These are phyloP conservation scores for Leccinum ponderosum DNA, from an alignment of 1,284 basidiomycete species.

Conservation along the genomic window DNA sequence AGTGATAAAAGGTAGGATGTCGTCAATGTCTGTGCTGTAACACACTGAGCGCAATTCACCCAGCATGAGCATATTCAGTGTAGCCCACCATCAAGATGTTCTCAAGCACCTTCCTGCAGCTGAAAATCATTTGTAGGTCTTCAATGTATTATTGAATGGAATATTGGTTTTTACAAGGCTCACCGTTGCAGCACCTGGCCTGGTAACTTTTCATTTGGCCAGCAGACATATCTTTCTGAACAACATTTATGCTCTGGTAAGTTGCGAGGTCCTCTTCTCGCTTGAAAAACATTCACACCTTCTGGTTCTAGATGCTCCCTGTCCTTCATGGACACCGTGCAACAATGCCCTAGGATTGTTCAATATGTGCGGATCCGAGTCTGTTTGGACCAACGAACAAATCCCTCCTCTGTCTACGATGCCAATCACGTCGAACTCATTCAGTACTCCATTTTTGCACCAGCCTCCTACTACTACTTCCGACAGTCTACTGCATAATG, in stretches of 20 bases:
- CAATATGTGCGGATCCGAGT: background rate
- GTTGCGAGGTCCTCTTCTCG: background rate
- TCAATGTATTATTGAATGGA: background rate
- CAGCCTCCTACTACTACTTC: background rate
- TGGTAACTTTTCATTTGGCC: background rate
- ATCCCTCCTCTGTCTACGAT: background rate
- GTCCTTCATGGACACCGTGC: background rate
- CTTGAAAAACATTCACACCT: background rate
- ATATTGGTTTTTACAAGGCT: slow-evolving; percentile 2
- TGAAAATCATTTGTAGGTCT: slow-evolving; percentile 10
- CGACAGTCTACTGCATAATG: background rate
- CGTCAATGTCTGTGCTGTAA: too few species aligned
- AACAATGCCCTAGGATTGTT: slow-evolving; percentile 8
- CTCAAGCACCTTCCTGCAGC: background rate
- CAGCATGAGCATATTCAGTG: background rate
- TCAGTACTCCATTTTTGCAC: background rate
- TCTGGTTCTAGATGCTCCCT: slow-evolving; percentile 1
- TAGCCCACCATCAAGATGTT: background rate
- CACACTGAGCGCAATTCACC: background rate
- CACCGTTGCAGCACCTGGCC: background rate
- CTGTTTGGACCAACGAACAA: background rate
- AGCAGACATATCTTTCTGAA: background rate
- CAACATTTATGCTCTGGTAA: slow-evolving; percentile 5
- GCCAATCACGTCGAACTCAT: background rate
- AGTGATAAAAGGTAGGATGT: slow-evolving; percentile 18